Conservation (phyloP, 495 filamentous ascomycete species). For the Neurospora sp. region DNA sequence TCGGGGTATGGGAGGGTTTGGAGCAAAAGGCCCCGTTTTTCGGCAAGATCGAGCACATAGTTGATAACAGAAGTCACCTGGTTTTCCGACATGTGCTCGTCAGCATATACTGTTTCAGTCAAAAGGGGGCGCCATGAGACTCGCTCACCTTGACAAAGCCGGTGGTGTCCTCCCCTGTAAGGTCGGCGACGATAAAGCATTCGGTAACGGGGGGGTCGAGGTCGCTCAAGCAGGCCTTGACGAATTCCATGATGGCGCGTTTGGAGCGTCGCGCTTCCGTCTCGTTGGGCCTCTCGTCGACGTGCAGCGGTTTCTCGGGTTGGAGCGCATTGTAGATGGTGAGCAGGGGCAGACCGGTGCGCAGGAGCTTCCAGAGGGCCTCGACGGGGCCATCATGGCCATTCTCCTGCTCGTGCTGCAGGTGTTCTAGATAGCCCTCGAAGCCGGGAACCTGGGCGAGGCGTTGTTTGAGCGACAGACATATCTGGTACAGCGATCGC, state of each 20-base stretch:
- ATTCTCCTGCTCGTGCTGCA: slow-evolving; percentile 39
- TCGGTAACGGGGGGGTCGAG: slow-evolving; percentile 68
- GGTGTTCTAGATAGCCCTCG: slow-evolving; percentile 56
- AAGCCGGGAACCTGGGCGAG: slow-evolving; percentile 77
- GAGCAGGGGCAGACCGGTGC: slow-evolving; percentile 74
- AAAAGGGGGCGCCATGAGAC: not conserved
- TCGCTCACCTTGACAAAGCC: slow-evolving; percentile 82
- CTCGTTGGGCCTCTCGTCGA: slow-evolving; percentile 45
- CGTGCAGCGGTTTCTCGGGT: slow-evolving; percentile 51
- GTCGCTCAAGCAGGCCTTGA: slow-evolving; percentile 48
- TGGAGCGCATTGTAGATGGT: slow-evolving; percentile 78
- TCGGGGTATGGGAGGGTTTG: slow-evolving; percentile 39
- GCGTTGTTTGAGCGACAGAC: slow-evolving; percentile 69
- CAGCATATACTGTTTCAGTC: not conserved
- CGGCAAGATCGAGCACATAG: slow-evolving; percentile 77
- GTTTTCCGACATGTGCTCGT: not conserved
- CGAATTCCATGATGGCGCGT: slow-evolving; percentile 45
- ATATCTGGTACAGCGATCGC: slow-evolving; percentile 88
- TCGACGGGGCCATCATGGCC: slow-evolving; percentile 63
- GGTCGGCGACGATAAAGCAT: slow-evolving; percentile 82
- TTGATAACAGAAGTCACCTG: slow-evolving; percentile 66
- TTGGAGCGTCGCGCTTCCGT: slow-evolving; percentile 58
- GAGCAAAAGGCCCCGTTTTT: slow-evolving; percentile 60
- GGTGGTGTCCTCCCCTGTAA: slow-evolving; percentile 89
- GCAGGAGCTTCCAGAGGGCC: slow-evolving; percentile 79